Percentiles rank a stretch among this genome's conserved stretches.
phyloP scores from a whole-genome alignment of 2,329 filamentous ascomycete genomes.

The Metarhizium brunneum region DNA sequence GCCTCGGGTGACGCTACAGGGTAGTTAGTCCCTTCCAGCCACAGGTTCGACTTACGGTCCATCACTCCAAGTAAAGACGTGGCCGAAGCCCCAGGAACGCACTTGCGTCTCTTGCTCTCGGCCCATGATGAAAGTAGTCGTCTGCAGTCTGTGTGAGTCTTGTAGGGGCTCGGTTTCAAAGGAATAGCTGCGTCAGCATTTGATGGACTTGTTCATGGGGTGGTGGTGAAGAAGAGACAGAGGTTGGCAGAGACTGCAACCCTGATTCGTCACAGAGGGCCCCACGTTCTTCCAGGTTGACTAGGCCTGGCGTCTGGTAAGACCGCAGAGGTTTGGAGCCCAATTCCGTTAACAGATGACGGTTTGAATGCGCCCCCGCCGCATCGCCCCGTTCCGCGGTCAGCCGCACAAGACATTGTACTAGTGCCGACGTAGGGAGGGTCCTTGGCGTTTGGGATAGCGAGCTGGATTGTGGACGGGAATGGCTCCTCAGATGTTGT shows the following conservation, averaged over 20 bases:
- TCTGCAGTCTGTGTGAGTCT: background rate
- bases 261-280: background rate
- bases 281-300: no score
- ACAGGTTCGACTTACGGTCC: slow-evolving; percentile 44
- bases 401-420: background rate
- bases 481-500: background rate
- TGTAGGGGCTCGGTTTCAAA: background rate
- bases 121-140: slow-evolving; percentile 13
- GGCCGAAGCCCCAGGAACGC: slow-evolving; percentile 57
- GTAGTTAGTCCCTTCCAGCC: background rate
- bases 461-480: no score
- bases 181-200: background rate
- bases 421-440: background rate
- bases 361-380: background rate
- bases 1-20: background rate
- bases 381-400: background rate
- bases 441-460: background rate
- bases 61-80: slow-evolving; percentile 67
- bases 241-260: background rate
- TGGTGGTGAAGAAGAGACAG: background rate
- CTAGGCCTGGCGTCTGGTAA: no score
- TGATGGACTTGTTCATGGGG: background rate
- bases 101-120: slow-evolving; percentile 46
- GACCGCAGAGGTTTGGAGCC: background rate
- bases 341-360: background rate